These are phyloP conservation scores for Macrolepiota fuliginosa DNA, from an alignment of 768 basidiomycete genomes.

Conservation along the genomic window DNA sequence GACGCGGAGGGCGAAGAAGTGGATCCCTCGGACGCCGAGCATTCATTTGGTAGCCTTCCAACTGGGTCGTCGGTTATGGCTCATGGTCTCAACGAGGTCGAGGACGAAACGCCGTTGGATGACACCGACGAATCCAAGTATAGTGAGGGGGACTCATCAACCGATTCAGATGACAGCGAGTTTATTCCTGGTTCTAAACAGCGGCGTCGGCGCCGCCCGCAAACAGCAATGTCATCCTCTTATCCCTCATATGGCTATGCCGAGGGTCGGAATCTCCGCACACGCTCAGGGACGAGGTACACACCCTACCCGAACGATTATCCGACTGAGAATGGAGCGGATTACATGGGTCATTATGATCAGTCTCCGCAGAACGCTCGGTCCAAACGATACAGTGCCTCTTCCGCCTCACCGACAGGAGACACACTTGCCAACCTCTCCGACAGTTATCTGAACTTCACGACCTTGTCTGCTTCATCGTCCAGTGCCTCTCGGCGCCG, in stretches of 20 bases:
- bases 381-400: constrained; percentile 6
- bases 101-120: constrained; percentile 23
- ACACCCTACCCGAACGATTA: constrained; percentile 21
- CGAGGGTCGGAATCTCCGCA: constrained; percentile 23
- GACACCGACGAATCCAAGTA: constrained; percentile 14
- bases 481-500: constrained; percentile 2
- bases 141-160: constrained; percentile 11
- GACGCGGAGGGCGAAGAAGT: constrained; percentile 16
- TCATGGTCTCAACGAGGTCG: constrained; percentile 20
- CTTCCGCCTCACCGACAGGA: constrained; percentile 2
- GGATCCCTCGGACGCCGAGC: constrained; percentile 6
- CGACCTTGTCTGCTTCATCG: constrained; percentile 12
- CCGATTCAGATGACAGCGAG: constrained; percentile 28
- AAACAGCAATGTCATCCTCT: constrained; percentile 11
- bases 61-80: background rate
- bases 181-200: constrained; percentile 25
- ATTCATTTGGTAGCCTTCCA: background rate
- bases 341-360: constrained; percentile 7
- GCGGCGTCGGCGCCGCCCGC: constrained; percentile 15
- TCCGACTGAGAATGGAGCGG: background rate
- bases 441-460: background rate
- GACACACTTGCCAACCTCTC: background rate
- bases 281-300: constrained; percentile 23
- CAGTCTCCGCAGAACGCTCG: background rate
- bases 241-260: constrained; percentile 1